These are phyloP conservation scores for Pyricularia sp. DNA, from an alignment of 2,329 filamentous ascomycete species.

Conservation along the genomic window DNA sequence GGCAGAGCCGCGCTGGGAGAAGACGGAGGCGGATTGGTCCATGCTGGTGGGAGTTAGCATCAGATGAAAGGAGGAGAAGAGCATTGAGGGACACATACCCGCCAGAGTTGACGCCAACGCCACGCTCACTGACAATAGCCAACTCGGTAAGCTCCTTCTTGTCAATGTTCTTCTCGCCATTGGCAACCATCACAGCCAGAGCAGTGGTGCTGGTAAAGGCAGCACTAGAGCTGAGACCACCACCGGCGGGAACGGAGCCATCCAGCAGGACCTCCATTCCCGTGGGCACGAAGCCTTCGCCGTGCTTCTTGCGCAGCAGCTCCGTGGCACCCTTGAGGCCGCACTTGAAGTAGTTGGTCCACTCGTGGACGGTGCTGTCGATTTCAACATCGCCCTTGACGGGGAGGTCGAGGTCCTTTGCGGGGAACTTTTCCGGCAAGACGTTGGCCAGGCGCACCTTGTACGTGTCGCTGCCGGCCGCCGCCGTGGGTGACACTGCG, in stretches of 20 bases:
- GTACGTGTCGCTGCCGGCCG: constrained; percentile 41
- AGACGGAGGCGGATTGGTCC: constrained; percentile 95
- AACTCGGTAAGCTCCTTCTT: constrained; percentile 90
- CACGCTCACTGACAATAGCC: constrained; percentile 87
- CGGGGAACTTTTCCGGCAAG: constrained; percentile 63
- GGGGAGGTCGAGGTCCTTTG: constrained; percentile 64
- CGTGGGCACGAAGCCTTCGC: constrained; percentile 52
- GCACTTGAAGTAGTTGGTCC: constrained; percentile 98
- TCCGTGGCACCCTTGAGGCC: constrained; percentile 75
- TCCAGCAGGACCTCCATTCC: constrained; percentile 87
- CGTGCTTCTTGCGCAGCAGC: constrained; percentile 60
- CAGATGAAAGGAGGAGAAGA: constrained; percentile 2
- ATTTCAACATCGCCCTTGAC: constrained; percentile 54
- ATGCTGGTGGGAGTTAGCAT: constrained; percentile 46
- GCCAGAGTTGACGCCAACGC: constrained; percentile 92
- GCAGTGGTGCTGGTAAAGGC: constrained; percentile 89
- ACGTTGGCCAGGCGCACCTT: constrained; percentile 75
- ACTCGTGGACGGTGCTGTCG: constrained; percentile 77
- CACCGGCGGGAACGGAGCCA: constrained; percentile 84
- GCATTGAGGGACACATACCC: constrained; percentile 45
- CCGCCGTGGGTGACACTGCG: constrained; percentile 53
- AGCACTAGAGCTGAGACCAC: constrained; percentile 86
- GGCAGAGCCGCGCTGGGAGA: constrained; percentile 76
- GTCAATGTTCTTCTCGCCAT: constrained; percentile 68
- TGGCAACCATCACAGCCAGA: constrained; percentile 77